Evolutionary conservation across 768 basidiomycete genomes (phyloP).

Genomic region (Termitomyces sp.): DNA sequence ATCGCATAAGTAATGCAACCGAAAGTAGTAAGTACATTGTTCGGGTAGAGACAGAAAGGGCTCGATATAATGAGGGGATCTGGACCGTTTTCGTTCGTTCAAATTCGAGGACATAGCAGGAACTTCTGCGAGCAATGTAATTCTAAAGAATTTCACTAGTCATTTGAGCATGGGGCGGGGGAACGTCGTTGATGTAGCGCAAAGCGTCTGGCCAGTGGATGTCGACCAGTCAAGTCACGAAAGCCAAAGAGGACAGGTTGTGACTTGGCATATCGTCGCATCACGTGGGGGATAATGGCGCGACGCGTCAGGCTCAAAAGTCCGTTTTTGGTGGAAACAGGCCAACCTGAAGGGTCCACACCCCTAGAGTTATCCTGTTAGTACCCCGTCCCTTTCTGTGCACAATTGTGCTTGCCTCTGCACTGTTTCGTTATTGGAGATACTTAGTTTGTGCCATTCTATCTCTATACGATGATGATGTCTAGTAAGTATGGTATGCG

Average conservation of each 20-base stretch:
- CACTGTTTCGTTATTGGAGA: background rate
- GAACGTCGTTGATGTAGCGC: conserved; percentile 3
- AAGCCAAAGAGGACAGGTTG: background rate
- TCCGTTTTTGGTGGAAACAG: background rate
- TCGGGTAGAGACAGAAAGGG: background rate
- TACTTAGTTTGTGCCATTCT: background rate
- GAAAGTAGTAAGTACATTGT: conserved; percentile 3
- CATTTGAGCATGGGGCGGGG: background rate
- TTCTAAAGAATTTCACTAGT: background rate
- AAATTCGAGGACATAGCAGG: conserved; percentile 5
- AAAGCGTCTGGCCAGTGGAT: conserved; percentile 6
- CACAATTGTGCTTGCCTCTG: background rate
- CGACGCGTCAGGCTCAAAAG: background rate
- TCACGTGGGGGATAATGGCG: background rate
- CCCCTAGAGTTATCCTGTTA: background rate
- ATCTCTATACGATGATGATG: background rate
- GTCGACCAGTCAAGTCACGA: background rate
- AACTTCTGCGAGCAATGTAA: background rate
- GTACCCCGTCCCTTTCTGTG: background rate
- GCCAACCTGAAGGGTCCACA: background rate
- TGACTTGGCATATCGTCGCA: background rate
- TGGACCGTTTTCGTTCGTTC: conserved; percentile 4
- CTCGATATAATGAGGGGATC: conserved; percentile 5
- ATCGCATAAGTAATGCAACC: background rate
- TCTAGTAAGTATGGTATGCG: background rate